These are phyloP conservation scores for Chlorella sp. DNA, from an alignment of 139 green algal species.

Conservation along the genomic window DNA sequence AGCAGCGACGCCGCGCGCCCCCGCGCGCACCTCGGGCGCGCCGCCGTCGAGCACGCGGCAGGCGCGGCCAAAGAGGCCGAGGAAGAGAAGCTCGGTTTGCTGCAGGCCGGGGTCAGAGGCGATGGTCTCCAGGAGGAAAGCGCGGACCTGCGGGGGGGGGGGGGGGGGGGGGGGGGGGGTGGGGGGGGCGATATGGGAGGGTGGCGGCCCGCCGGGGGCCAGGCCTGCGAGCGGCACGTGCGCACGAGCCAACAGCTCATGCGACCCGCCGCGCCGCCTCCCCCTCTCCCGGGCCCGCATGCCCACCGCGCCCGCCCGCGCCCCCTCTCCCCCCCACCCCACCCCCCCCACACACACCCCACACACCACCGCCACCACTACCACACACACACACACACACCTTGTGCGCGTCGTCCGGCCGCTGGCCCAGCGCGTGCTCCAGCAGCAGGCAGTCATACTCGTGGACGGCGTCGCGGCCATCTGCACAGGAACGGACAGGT, in stretches of 20 bases:
- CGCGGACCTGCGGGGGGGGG: slow-evolving; percentile 42
- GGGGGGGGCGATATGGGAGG: too few species aligned
- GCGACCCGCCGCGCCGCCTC: too few species aligned
- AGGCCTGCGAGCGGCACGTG: too few species aligned
- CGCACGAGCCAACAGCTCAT: too few species aligned
- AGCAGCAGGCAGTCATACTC: slow-evolving; percentile 79
- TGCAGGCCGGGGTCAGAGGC: slow-evolving; percentile 81
- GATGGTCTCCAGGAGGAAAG: slow-evolving; percentile 81
- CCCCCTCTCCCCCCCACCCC: too few species aligned
- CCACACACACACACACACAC: background rate
- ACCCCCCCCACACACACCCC: background rate
- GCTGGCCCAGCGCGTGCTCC: slow-evolving; percentile 70
- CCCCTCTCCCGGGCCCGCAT: too few species aligned
- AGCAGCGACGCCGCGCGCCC: background rate
- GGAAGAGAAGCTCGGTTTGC: slow-evolving; percentile 84
- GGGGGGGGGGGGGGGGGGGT: background rate
- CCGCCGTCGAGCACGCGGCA: slow-evolving; percentile 66
- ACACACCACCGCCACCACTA: background rate
- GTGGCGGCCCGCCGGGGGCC: background rate
- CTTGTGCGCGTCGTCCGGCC: slow-evolving; percentile 67
- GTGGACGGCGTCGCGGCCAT: slow-evolving; percentile 36
- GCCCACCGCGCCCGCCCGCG: too few species aligned
- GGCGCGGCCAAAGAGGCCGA: slow-evolving; percentile 83
- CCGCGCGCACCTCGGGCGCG: slow-evolving; percentile 25
- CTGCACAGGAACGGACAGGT: slow-evolving; percentile 32